These are phyloP conservation scores for Colletotrichum coccodes DNA, from an alignment of 2,329 filamentous ascomycete genomes.

Conservation along the genomic window DNA sequence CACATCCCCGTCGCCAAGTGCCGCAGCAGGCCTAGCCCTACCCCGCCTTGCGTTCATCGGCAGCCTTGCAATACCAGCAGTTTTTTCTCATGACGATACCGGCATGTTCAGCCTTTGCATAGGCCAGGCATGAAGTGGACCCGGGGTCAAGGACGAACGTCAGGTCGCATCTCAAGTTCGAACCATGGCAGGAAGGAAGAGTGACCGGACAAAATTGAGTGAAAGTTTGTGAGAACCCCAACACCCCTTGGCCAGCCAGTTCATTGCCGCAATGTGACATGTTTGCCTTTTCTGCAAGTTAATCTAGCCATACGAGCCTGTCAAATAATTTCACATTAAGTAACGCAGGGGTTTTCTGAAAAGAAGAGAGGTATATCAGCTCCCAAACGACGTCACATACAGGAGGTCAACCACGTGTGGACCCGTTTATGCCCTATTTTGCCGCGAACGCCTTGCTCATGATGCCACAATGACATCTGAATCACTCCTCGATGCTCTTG, in stretches of 20 bases:
- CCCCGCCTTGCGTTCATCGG: neutral
- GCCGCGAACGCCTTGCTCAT: slow-evolving; percentile 49
- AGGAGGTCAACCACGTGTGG: neutral
- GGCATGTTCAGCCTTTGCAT: neutral
- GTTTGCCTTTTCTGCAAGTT: too few species aligned
- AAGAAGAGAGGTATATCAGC: neutral
- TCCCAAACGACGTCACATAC: neutral
- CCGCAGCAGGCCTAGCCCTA: neutral
- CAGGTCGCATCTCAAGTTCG: neutral
- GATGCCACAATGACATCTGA: slow-evolving; percentile 5
- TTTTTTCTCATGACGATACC: neutral
- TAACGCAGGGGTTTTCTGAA: too few species aligned
- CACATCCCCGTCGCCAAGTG: neutral
- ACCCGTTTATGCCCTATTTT: slow-evolving; percentile 33
- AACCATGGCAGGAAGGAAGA: too few species aligned
- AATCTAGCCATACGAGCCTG: neutral
- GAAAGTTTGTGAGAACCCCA: neutral
- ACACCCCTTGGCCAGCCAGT: neutral
- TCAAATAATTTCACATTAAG: neutral
- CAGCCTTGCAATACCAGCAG: neutral
- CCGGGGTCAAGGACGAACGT: neutral
- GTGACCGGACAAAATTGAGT: neutral
- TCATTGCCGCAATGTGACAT: neutral
- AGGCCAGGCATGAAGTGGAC: neutral
- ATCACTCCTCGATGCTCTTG: slow-evolving; percentile 92